These are phyloP conservation scores for Coemansia furcata DNA, from an alignment of 192 early-diverging fungal species.

Conservation along the genomic window DNA sequence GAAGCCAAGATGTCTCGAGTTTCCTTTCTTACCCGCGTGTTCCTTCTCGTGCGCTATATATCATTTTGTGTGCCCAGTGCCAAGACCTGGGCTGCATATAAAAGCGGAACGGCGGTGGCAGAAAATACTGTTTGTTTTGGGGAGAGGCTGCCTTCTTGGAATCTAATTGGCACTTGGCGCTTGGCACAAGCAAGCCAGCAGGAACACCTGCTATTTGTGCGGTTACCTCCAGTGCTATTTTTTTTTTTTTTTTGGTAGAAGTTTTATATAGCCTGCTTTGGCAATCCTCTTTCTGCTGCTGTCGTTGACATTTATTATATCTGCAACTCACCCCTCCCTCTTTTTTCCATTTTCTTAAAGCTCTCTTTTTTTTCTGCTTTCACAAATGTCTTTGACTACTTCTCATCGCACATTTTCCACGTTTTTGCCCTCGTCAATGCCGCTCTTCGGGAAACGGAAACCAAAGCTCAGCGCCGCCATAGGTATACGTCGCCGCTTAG, in stretches of 20 bases:
- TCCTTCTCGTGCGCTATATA: not conserved
- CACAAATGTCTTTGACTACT: constrained; percentile 6
- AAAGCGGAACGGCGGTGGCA: not conserved
- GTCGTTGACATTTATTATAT: not conserved
- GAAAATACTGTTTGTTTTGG: not conserved
- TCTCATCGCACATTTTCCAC: constrained; percentile 17
- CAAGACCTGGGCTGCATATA: constrained; percentile 13
- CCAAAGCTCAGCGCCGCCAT: constrained; percentile 38
- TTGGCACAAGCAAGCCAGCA: not conserved
- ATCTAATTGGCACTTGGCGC: not conserved
- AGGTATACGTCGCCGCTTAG: constrained; percentile 10
- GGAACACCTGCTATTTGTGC: not conserved
- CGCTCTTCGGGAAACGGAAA: constrained; percentile 47
- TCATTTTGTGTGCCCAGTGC: constrained; percentile 1
- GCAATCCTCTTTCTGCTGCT: not conserved
- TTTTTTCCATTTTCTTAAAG: not conserved
- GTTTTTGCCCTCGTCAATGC: constrained; percentile 42
- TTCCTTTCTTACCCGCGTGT: constrained; percentile 2
- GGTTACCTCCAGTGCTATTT: not conserved
- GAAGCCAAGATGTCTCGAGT: no score
- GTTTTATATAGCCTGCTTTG: not conserved
- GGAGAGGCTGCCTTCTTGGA: not conserved
- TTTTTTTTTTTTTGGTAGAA: no score
- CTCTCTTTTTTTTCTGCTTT: constrained; percentile 2
- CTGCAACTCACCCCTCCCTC: not conserved